Evolutionary conservation across 768 basidiomycete genomes (phyloP), one percentile per base, ranked within the genome.

Genomic region (Podaxis carcinomalis): DNA sequence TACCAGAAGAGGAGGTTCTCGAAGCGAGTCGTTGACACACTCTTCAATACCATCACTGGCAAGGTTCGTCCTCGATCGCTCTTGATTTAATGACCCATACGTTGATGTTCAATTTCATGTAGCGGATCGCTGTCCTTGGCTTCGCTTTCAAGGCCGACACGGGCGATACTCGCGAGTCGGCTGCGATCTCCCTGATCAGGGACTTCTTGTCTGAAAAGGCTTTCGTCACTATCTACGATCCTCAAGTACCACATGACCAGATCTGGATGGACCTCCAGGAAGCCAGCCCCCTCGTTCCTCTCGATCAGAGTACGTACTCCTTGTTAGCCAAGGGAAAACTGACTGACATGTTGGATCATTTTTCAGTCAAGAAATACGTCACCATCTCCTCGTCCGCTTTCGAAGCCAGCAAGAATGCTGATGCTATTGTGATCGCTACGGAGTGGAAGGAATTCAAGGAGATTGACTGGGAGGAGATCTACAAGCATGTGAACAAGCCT

Each of bases 121-220:
- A 83, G 94, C 87, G 87, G 69, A 95, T 99, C 68, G 93, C 97
- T 47, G 92, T 99, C 50, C 87, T 99, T 46, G 96, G 96, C 10
- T 99, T 98, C 74, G 97, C 96, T 3, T 98, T 98, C 88, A 98
- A 98, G 81, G 96, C 97, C 46, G 95, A 98, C 74, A 99, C 97
- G 11, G 97, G 97, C 62, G 97, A 99, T 73, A 99, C 97, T 40
- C 94, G 97, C 73, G 97, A 98, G 78, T 95, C 94, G 2, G 88
- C 97, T 28, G 86, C 97, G 16, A 98, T 98, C 75, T 90, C 93
- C 32, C 86, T 99, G 66, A 89, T 96, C 77, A 88, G 87, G 67
- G 89, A 98, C 80, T 99, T 99, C 86, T 83, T 87, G 67, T 83
- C 84, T 42, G 97, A 99, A 77, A 86, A 85, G 67, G 95, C 97